These are phyloP conservation scores for Leishmania major DNA, from an alignment of 208 protist species.

Conservation along the genomic window DNA sequence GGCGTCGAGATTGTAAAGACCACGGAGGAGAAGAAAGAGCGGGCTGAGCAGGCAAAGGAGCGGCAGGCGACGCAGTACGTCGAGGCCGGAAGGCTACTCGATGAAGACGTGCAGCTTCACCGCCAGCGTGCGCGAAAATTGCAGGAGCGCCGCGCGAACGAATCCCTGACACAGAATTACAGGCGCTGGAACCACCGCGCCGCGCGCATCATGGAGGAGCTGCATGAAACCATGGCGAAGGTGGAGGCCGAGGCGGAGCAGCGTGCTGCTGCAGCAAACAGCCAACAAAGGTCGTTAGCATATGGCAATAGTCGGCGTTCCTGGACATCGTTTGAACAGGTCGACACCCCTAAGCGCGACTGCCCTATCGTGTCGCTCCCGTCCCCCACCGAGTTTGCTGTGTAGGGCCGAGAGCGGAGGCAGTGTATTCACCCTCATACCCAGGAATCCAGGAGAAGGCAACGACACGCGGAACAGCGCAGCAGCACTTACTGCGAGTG, in stretches of 20 bases:
- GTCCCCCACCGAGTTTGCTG: slow-evolving; percentile 29
- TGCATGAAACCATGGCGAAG: slow-evolving; percentile 38
- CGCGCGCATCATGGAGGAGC: slow-evolving; percentile 69
- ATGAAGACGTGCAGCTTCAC: slow-evolving; percentile 53
- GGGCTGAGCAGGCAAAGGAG: slow-evolving; percentile 42
- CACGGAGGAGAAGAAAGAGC: slow-evolving; percentile 53
- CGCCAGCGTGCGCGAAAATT: slow-evolving; percentile 47
- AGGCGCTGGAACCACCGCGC: slow-evolving; percentile 78
- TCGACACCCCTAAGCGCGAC: not conserved
- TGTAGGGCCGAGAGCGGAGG: slow-evolving; percentile 8
- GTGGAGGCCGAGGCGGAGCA: slow-evolving; percentile 24
- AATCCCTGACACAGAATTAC: slow-evolving; percentile 63
- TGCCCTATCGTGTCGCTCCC: slow-evolving; percentile 1
- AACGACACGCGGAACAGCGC: not conserved
- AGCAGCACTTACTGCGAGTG: not conserved
- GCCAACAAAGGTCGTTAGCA: not conserved
- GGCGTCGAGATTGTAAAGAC: slow-evolving; percentile 61
- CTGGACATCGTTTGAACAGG: not conserved
- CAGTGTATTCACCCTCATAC: not conserved
- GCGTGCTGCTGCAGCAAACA: not conserved
- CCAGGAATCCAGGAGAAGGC: not conserved
- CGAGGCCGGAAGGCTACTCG: slow-evolving; percentile 37
- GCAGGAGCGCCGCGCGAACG: slow-evolving; percentile 41
- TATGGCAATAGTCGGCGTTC: slow-evolving; percentile 8
- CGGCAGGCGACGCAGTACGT: slow-evolving; percentile 42